Evolutionary conservation across 148 eudicot species (phyloP).

Genomic region (Chenopodium quinoa): DNA sequence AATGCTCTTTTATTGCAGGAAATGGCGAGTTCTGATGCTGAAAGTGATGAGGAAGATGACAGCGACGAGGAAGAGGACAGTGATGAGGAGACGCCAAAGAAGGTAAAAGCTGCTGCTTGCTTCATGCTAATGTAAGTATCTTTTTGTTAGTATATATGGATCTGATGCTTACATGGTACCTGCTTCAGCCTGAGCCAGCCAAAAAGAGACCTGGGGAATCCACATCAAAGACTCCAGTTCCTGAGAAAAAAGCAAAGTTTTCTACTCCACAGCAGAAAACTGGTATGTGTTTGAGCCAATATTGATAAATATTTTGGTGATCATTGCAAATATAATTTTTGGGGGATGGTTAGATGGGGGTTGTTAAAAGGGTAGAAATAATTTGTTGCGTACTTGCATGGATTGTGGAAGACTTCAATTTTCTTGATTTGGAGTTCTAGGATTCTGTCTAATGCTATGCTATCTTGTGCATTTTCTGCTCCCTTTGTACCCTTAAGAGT

Average conservation of each 20-base stretch:
- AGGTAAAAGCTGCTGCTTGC: conserved; percentile 36
- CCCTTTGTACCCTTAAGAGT: not conserved
- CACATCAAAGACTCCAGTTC: conserved; percentile 44
- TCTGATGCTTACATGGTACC: not conserved
- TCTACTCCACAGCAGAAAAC: conserved; percentile 59
- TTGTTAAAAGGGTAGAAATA: not conserved
- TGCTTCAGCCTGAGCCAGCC: conserved; percentile 43
- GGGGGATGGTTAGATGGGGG: not conserved
- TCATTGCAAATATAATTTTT: not conserved
- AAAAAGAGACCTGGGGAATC: conserved; percentile 61
- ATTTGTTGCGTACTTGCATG: too few species aligned
- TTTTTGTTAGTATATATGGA: not conserved
- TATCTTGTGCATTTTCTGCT: not conserved
- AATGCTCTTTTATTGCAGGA: conserved; percentile 22
- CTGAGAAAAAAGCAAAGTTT: conserved; percentile 65
- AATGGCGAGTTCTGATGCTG: conserved; percentile 32
- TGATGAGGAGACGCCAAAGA: conserved; percentile 60
- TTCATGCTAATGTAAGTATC: not conserved
- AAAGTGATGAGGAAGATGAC: conserved; percentile 29
- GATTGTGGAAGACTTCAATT: not conserved
- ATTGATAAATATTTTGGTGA: not conserved
- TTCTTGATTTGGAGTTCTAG: not conserved
- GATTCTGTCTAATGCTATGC: not conserved
- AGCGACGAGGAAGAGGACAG: conserved; percentile 41
- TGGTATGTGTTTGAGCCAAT: conserved; percentile 36